These are phyloP conservation scores for Climacium dendroides DNA, from an alignment of 225 moss, liverwort and hornwort species.

Conservation along the genomic window DNA sequence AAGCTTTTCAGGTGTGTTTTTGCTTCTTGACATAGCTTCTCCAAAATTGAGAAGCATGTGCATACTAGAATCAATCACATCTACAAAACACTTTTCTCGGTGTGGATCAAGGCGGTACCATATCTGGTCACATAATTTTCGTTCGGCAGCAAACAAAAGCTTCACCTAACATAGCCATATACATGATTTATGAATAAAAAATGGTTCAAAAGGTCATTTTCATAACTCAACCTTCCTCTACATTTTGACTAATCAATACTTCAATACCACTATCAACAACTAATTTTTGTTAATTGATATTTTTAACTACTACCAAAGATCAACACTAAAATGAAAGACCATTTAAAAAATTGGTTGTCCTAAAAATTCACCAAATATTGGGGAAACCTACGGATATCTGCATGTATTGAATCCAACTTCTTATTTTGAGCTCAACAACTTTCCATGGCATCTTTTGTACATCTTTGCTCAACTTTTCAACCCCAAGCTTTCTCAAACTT, in stretches of 20 bases:
- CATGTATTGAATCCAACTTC: slow-evolving; percentile 77
- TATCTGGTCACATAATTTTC: slow-evolving; percentile 72
- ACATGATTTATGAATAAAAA: background rate
- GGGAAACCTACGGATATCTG: slow-evolving; percentile 46
- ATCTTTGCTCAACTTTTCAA: slow-evolving; percentile 74
- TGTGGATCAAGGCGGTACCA: slow-evolving; percentile 70
- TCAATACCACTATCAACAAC: background rate
- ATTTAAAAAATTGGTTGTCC: background rate
- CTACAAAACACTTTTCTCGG: slow-evolving; percentile 61
- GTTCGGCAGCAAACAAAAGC: slow-evolving; percentile 64
- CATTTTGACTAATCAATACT: background rate
- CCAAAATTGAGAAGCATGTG: slow-evolving; percentile 70
- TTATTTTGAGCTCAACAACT: slow-evolving; percentile 64
- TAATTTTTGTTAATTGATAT: background rate
- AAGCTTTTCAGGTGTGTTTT: slow-evolving; percentile 59
- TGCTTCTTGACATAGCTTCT: slow-evolving; percentile 71
- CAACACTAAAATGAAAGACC: background rate
- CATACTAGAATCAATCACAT: slow-evolving; percentile 69
- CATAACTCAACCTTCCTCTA: background rate
- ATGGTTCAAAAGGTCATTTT: background rate
- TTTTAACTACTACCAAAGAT: background rate
- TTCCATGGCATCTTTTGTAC: slow-evolving; percentile 78
- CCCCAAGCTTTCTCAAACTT: slow-evolving; percentile 61
- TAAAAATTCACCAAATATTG: background rate
- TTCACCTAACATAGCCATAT: slow-evolving; percentile 39